Evolutionary conservation across 2,329 filamentous ascomycete species (phyloP), one percentile per base, ranked within the genome.

Genomic region (Verticillium zaregamsianum): DNA sequence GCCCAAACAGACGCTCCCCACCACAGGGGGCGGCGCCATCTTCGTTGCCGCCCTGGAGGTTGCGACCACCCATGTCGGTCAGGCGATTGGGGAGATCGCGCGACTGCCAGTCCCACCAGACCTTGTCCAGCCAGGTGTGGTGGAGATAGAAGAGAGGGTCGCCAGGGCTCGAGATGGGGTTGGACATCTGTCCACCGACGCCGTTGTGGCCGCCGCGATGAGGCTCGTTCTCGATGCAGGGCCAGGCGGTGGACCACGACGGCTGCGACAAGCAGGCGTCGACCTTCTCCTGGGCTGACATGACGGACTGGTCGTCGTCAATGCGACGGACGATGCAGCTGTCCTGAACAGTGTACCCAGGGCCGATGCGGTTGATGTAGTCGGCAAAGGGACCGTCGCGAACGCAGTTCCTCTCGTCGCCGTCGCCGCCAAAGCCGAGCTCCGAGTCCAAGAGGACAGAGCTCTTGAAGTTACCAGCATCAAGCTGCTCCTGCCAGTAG

Each of bases 151-250:
- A 71, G 15, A 69, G 32, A 2, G 70, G 69, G 33, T 71, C 69
- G 82, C 82, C 15, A 15, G 64, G 65, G 57, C 61, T 62, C 1
- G 66, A 64, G 57, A 64, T 61, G 15, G 62, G 28, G 57, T 69
- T 68, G 15, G 17, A 23, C 62, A 66, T 64, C 40, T 62, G 61
- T 17, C 64, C 64, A 2, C 69, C 70, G 3, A 72, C 62, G 8
- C 66, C 68, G 2, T 58, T 65, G 55, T 73, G 71, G 2, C 71
- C 71, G 4, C 62, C 68, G 3, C 25, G 23, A 55, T 73, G 71
- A n/a, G 71, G 71, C 25, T 55, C 35, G 6, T 56, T 62, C 62
- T 73, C 70, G 37, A 72, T 66, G 56, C 70, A 73, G 3, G 65
- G 64, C 71, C 70, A 72, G 2, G 66, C 67, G 0, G 32, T 31